A percentile compares a stretch with the other conserved stretches of the same genome.
Evolutionary conservation across 306 rosid genomes (phyloP).

Genomic region (Quercus suber): DNA sequence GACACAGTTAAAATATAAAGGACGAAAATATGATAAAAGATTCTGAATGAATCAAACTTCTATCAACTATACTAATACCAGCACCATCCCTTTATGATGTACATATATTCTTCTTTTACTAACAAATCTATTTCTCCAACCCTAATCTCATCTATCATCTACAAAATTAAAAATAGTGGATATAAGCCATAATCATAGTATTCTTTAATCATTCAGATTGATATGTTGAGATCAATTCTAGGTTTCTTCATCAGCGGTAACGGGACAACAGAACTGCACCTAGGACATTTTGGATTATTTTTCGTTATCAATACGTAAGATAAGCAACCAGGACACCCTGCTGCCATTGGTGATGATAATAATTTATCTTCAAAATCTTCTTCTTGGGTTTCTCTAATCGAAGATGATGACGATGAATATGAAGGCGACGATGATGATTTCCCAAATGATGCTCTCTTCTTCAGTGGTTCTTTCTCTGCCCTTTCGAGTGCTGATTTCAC

Average conservation of each 20-base stretch:
- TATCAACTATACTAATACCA: slow-evolving; percentile 37
- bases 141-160: slow-evolving; percentile 51
- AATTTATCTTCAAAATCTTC: slow-evolving; percentile 54
- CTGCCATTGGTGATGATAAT: slow-evolving; percentile 70
- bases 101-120: slow-evolving; percentile 45
- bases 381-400: slow-evolving; percentile 61
- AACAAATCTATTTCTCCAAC: slow-evolving; percentile 33
- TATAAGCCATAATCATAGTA: slow-evolving; percentile 7
- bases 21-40: background rate
- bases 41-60: slow-evolving; percentile 10
- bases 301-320: slow-evolving; percentile 85
- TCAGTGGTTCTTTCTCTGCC: slow-evolving; percentile 83
- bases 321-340: slow-evolving; percentile 90
- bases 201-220: slow-evolving; percentile 41
- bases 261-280: slow-evolving; percentile 76
- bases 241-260: slow-evolving; percentile 71
- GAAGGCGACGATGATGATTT: slow-evolving; percentile 58
- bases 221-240: slow-evolving; percentile 83
- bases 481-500: slow-evolving; percentile 90
- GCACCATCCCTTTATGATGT: slow-evolving; percentile 34
- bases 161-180: slow-evolving; percentile 37
- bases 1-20: background rate
- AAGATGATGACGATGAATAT: slow-evolving; percentile 58
- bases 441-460: slow-evolving; percentile 51
- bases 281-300: slow-evolving; percentile 84